These are phyloP conservation scores for Podaxis sp. DNA, from an alignment of 768 basidiomycete genomes.

Conservation along the genomic window DNA sequence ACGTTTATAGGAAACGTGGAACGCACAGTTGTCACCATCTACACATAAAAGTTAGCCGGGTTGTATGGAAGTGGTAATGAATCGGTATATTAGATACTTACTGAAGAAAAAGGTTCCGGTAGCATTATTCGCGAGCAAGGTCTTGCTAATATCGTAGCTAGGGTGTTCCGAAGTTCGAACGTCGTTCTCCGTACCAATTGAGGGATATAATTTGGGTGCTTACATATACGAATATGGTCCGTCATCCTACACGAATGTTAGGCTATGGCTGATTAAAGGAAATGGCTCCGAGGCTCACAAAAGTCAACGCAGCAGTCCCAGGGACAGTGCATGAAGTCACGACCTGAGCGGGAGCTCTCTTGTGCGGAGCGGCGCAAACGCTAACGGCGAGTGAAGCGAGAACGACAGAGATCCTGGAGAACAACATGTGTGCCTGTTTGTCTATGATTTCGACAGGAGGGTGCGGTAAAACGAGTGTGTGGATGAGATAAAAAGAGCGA, in stretches of 20 bases:
- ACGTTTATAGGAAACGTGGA: neutral
- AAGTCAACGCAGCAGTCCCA: slow-evolving; percentile 37
- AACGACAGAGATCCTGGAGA: slow-evolving; percentile 7
- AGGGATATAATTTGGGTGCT: slow-evolving; percentile 3
- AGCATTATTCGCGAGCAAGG: slow-evolving; percentile 26
- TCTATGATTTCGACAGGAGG: neutral
- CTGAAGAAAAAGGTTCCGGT: slow-evolving; percentile 43
- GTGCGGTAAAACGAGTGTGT: neutral
- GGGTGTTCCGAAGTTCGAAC: neutral
- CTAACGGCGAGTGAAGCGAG: slow-evolving; percentile 9
- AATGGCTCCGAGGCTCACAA: slow-evolving; percentile 22
- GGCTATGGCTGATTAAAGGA: neutral
- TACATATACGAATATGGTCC: slow-evolving; percentile 36
- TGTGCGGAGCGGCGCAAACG: slow-evolving; percentile 10
- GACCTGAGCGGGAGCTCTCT: slow-evolving; percentile 25
- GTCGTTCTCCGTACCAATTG: neutral
- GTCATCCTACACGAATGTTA: slow-evolving; percentile 29
- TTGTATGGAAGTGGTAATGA: neutral
- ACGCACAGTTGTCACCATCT: slow-evolving; percentile 26
- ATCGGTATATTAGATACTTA: slow-evolving; percentile 12
- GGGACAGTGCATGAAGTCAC: slow-evolving; percentile 29
- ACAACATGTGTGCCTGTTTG: neutral
- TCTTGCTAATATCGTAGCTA: slow-evolving; percentile 31
- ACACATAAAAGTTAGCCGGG: too few relatives aligned
- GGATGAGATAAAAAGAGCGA: neutral